phyloP scores from a whole-genome alignment of 345 rosid genomes.

The Cardiospermum halicacabum region DNA sequence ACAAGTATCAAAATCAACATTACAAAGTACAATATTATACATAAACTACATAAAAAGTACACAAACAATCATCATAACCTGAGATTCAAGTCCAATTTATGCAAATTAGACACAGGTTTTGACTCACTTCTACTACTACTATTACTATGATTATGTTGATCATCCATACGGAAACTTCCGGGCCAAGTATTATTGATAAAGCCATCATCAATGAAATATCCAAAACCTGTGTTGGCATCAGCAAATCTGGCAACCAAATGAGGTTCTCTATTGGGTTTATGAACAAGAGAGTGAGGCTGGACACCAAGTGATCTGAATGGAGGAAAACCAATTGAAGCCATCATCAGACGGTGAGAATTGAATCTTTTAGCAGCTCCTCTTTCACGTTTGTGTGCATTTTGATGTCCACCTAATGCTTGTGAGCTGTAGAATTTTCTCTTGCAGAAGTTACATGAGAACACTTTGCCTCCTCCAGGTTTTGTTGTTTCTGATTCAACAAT shows the following conservation, averaged over 20 bases:
- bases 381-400: conserved; percentile 48
- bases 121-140: too few relatives aligned
- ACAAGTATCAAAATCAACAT: too few relatives aligned
- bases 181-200: conserved; percentile 33
- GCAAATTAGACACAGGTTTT: conserved; percentile 20
- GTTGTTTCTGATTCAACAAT: conserved; percentile 5
- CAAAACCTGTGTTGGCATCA: conserved; percentile 16
- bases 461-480: conserved; percentile 17
- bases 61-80: conserved; percentile 21
- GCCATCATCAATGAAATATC: conserved; percentile 21
- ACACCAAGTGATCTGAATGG: conserved; percentile 31
- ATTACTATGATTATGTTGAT: too few relatives aligned
- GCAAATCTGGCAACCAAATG: conserved; percentile 20
- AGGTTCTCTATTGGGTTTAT: conserved; percentile 29
- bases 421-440: conserved; percentile 45
- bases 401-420: conserved; percentile 52
- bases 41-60: neutral
- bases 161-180: conserved; percentile 33
- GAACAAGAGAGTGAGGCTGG: conserved; percentile 38
- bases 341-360: conserved; percentile 32
- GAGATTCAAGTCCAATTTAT: conserved; percentile 37
- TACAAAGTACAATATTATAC: too few relatives aligned
- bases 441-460: conserved; percentile 49
- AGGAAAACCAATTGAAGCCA: conserved; percentile 20
- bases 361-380: conserved; percentile 37